Conservation (phyloP, 2,329 filamentous ascomycete genomes). For the Ceratocystis diversiconidia region DNA sequence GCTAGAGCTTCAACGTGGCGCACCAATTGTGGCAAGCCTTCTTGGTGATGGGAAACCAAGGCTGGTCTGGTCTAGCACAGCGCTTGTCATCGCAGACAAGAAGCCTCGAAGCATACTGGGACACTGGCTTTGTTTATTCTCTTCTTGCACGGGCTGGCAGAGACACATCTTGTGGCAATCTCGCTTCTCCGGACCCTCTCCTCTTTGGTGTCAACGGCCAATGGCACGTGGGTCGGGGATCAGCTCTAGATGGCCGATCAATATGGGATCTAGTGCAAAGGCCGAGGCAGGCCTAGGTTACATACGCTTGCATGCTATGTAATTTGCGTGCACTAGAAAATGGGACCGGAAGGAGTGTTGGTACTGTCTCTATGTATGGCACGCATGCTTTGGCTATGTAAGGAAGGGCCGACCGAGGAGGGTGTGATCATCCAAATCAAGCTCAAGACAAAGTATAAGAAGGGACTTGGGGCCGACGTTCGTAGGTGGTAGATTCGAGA, state of each 20-base stretch:
- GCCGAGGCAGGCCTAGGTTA: background rate
- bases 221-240: conserved; percentile 5
- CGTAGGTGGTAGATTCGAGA: background rate
- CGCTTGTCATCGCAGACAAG: background rate
- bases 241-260: conserved; percentile 3
- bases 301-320: background rate
- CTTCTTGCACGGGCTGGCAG: background rate
- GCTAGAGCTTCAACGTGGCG: background rate
- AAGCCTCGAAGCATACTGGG: background rate
- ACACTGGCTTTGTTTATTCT: background rate
- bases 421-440: background rate
- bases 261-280: background rate
- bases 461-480: background rate
- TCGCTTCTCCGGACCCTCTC: background rate
- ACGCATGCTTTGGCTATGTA: background rate
- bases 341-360: background rate
- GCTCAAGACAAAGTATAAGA: background rate
- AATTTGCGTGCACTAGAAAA: background rate
- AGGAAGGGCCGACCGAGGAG: background rate
- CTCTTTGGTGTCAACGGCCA: background rate
- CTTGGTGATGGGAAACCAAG: background rate
- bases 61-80: background rate
- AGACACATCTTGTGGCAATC: background rate
- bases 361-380: background rate
- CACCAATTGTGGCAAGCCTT: background rate